Percentiles rank a stretch among this genome's conserved stretches.
Evolutionary conservation across 305 asterid species (phyloP).

Genomic region (Solanum aculeatissimum): DNA sequence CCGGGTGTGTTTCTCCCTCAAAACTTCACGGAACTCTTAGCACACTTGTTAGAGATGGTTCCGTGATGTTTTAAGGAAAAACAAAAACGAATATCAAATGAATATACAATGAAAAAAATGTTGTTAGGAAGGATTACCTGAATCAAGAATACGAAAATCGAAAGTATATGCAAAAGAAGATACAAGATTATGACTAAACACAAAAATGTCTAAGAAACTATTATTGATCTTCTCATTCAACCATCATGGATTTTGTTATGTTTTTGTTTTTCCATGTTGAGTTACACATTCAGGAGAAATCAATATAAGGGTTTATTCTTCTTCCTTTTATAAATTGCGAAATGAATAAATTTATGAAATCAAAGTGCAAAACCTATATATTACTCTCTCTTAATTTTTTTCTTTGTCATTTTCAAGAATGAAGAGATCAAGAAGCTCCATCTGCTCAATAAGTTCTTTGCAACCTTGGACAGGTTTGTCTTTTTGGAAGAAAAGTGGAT

Average conservation of each 20-base stretch:
- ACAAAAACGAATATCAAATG: too few relatives aligned
- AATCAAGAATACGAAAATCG: too few relatives aligned
- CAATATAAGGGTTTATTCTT: not conserved
- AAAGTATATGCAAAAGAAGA: not conserved
- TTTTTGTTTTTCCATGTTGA: not conserved
- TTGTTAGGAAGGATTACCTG: too few relatives aligned
- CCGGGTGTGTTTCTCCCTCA: too few relatives aligned
- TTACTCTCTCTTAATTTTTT: not conserved
- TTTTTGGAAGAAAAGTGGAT: conserved; percentile 48
- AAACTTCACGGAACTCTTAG: too few relatives aligned
- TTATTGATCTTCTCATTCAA: not conserved
- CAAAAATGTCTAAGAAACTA: not conserved
- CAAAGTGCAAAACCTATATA: not conserved
- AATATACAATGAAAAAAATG: too few relatives aligned
- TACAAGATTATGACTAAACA: not conserved
- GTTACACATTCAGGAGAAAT: conserved; percentile 1
- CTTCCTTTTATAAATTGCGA: not conserved
- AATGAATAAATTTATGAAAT: conserved; percentile 9
- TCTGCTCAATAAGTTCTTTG: conserved; percentile 10
- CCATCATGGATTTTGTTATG: not conserved
- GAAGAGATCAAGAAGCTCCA: conserved; percentile 9
- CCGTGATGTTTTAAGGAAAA: too few relatives aligned
- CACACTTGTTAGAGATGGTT: too few relatives aligned
- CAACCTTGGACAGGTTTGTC: conserved; percentile 9
- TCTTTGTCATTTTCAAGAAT: not conserved